These are phyloP conservation scores for Bryoerythrophyllum caledonicum DNA, from an alignment of 225 moss, liverwort and hornwort genomes.

Conservation along the genomic window DNA sequence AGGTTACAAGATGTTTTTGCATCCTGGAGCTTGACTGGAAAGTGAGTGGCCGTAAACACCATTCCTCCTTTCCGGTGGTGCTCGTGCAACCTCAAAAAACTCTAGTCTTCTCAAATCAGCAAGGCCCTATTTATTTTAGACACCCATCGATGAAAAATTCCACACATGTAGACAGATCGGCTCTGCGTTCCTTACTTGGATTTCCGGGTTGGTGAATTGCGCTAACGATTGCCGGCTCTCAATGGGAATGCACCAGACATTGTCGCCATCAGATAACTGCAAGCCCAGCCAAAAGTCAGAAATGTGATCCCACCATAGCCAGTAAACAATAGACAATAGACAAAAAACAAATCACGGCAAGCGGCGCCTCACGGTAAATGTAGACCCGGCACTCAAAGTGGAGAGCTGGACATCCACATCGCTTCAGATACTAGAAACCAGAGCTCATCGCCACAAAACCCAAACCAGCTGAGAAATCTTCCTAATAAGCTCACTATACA, in stretches of 20 bases:
- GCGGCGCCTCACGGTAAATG: constrained; percentile 26
- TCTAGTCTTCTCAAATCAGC: no score
- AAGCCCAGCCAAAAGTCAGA: neutral
- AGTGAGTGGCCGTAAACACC: no score
- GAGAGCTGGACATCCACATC: constrained; percentile 6
- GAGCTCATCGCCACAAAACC: neutral
- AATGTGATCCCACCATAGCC: neutral
- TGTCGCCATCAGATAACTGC: constrained; percentile 54
- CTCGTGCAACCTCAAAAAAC: no score
- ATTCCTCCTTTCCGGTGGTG: no score
- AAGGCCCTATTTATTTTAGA: no score
- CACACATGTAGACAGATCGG: neutral
- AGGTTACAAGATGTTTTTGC: no score
- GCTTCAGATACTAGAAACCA: neutral
- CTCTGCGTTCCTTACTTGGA: constrained; percentile 35
- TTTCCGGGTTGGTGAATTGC: constrained; percentile 17
- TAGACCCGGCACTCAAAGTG: neutral
- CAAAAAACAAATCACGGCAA: no score
- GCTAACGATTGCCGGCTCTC: constrained; percentile 38
- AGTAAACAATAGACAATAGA: neutral
- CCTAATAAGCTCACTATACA: neutral
- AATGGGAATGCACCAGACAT: constrained; percentile 43
- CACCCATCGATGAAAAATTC: no score
- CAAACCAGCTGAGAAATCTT: neutral
- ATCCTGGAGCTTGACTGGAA: no score